Evolutionary conservation across 1,139 yeast genomes (phyloP).

Genomic region (Yamadazyma blattariae): DNA sequence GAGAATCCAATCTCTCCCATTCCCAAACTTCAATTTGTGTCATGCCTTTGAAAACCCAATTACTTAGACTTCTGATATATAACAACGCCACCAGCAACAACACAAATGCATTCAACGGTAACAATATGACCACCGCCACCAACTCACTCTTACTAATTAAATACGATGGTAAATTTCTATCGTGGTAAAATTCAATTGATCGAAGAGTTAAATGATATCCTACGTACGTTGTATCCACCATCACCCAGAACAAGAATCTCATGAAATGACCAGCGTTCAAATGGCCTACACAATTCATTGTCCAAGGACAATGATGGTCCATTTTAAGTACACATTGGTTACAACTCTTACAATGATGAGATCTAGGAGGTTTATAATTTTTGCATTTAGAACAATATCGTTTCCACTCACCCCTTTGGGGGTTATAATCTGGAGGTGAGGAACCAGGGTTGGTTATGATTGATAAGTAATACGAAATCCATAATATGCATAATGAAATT

Average conservation of each 20-base stretch:
- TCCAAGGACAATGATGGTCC: constrained; percentile 99
- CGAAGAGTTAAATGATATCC: constrained; percentile 41
- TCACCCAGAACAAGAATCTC: constrained; percentile 71
- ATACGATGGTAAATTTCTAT: constrained; percentile 59
- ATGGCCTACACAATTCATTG: constrained; percentile 83
- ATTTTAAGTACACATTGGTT: constrained; percentile 67
- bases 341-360: constrained; percentile 84
- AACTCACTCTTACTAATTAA: constrained; percentile 54
- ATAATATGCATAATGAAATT: constrained; percentile 51
- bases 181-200: constrained; percentile 45
- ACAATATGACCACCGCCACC: constrained; percentile 51
- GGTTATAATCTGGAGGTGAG: constrained; percentile 38
- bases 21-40: constrained; percentile 96
- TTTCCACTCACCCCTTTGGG: constrained; percentile 29
- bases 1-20: constrained; percentile 71
- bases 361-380: constrained; percentile 90
- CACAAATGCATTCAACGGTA: constrained; percentile 60
- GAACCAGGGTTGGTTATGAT: constrained; percentile 61
- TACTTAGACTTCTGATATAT: constrained; percentile 57
- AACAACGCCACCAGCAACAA: constrained; percentile 56
- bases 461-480: constrained; percentile 67
- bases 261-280: constrained; percentile 78
- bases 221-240: constrained; percentile 52
- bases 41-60: constrained; percentile 63
- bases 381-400: constrained; percentile 60